Evolutionary conservation across 345 rosid species (phyloP).

Genomic region (Gossypium arboreum): DNA sequence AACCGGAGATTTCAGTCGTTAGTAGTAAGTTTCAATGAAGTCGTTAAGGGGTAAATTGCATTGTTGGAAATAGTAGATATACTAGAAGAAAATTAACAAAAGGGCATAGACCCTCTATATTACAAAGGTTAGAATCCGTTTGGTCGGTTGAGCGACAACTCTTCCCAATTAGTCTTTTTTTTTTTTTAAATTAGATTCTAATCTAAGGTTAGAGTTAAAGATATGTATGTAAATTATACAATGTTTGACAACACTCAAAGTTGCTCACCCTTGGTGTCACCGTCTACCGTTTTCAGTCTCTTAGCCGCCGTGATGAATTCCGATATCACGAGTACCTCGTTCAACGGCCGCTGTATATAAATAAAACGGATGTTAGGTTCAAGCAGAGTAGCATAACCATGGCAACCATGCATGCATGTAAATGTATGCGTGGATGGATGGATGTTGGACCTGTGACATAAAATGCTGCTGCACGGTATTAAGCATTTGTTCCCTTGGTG

Average conservation of each 20-base stretch:
- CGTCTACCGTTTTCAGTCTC: conserved; percentile 13
- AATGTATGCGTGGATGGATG: background rate
- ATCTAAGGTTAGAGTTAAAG: conserved; percentile 43
- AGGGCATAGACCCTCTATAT: background rate
- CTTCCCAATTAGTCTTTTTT: conserved; percentile 21
- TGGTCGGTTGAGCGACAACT: conserved; percentile 5
- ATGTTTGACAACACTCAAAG: conserved; percentile 10
- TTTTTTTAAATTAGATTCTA: conserved; percentile 25
- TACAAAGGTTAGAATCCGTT: conserved; percentile 29
- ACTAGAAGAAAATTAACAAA: background rate
- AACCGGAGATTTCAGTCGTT: background rate
- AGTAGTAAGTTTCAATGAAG: background rate
- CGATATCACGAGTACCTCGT: conserved; percentile 16
- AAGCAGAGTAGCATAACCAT: background rate
- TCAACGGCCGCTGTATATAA: conserved; percentile 10
- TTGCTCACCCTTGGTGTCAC: conserved; percentile 18
- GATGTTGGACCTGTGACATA: conserved; percentile 39
- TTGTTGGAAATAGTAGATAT: background rate
- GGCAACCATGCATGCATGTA: background rate
- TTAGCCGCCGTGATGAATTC: conserved; percentile 15
- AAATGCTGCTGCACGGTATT: conserved; percentile 48
- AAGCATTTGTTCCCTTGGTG: conserved; percentile 52
- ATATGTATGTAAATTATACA: conserved; percentile 30
- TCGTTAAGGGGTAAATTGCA: background rate
- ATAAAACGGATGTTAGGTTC: background rate